Evolutionary conservation across 805 yeast genomes (phyloP).

Genomic region (Candida manassasensis): DNA sequence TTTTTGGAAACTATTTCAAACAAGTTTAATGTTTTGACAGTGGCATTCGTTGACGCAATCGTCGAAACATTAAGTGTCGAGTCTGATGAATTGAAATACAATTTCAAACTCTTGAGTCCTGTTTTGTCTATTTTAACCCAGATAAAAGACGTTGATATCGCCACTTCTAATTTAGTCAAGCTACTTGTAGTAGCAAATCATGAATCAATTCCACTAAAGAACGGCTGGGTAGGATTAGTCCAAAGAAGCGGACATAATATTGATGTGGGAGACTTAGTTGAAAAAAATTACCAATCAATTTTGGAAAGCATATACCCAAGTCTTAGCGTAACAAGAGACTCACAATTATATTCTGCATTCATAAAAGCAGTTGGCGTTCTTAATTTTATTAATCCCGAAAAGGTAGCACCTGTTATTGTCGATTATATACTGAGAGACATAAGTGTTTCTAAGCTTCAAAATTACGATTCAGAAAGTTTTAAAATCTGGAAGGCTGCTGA

Average conservation of each 20-base stretch:
- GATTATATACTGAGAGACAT: constrained; percentile 42
- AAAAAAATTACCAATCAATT: constrained; percentile 17
- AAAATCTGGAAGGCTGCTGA: constrained; percentile 65
- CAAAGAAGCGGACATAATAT: constrained; percentile 42
- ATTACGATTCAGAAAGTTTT: constrained; percentile 47
- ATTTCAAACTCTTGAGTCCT: constrained; percentile 18
- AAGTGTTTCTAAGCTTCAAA: constrained; percentile 25
- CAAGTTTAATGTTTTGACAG: constrained; percentile 27
- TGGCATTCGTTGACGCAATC: constrained; percentile 41
- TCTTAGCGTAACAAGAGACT: constrained; percentile 16
- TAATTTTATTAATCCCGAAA: constrained; percentile 57
- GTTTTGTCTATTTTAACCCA: constrained; percentile 24
- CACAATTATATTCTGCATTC: constrained; percentile 46
- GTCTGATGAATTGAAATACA: not conserved
- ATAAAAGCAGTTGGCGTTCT: constrained; percentile 43
- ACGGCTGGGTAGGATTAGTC: constrained; percentile 77
- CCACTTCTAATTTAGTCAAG: constrained; percentile 15
- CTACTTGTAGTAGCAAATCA: constrained; percentile 29
- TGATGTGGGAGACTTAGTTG: constrained; percentile 63
- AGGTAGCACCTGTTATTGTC: constrained; percentile 48
- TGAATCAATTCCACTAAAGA: constrained; percentile 25
- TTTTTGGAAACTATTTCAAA: constrained; percentile 28
- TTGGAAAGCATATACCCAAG: constrained; percentile 15
- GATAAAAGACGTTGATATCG: constrained; percentile 12
- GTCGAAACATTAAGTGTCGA: constrained; percentile 15